A percentile compares a stretch with the other conserved stretches of the same genome.
phyloP scores from a whole-genome alignment of 805 yeast species.

The Kregervanrija pseudodelftensis region DNA sequence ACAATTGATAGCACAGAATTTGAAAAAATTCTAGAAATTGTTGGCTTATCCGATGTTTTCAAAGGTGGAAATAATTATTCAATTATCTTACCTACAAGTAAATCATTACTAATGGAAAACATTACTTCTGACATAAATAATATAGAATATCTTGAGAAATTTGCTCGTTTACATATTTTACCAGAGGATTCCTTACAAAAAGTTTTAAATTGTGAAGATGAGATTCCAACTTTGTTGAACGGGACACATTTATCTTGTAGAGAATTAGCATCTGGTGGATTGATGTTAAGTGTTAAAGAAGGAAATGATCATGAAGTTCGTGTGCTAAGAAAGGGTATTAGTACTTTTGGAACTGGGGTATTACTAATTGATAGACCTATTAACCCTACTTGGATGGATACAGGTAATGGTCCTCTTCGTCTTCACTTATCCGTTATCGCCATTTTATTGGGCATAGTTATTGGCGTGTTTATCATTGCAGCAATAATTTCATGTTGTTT shows the following conservation, averaged over 20 bases:
- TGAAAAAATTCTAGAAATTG: constrained; percentile 34
- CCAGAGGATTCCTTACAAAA: constrained; percentile 45
- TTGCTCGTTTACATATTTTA: constrained; percentile 63
- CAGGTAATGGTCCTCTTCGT: constrained; percentile 37
- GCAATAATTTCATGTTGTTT: constrained; percentile 30
- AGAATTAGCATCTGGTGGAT: constrained; percentile 30
- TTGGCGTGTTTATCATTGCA: constrained; percentile 45
- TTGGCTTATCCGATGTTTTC: constrained; percentile 38
- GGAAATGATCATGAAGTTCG: constrained; percentile 53
- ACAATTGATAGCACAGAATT: constrained; percentile 47
- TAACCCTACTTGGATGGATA: constrained; percentile 54
- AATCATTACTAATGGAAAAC: constrained; percentile 46
- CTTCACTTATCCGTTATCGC: constrained; percentile 63
- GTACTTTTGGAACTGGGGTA: constrained; percentile 44
- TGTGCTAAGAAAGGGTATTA: constrained; percentile 55
- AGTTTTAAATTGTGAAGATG: constrained; percentile 41
- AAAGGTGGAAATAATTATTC: constrained; percentile 40
- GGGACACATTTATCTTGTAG: constrained; percentile 40
- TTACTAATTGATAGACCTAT: constrained; percentile 63
- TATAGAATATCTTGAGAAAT: constrained; percentile 33
- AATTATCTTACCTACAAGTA: constrained; percentile 63
- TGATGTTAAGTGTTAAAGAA: constrained; percentile 34
- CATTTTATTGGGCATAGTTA: constrained; percentile 55
- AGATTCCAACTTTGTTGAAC: constrained; percentile 37
- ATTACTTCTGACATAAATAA: constrained; percentile 36